These are phyloP conservation scores for Yarrowia sp. DNA, from an alignment of 805 yeast genomes.

Conservation along the genomic window DNA sequence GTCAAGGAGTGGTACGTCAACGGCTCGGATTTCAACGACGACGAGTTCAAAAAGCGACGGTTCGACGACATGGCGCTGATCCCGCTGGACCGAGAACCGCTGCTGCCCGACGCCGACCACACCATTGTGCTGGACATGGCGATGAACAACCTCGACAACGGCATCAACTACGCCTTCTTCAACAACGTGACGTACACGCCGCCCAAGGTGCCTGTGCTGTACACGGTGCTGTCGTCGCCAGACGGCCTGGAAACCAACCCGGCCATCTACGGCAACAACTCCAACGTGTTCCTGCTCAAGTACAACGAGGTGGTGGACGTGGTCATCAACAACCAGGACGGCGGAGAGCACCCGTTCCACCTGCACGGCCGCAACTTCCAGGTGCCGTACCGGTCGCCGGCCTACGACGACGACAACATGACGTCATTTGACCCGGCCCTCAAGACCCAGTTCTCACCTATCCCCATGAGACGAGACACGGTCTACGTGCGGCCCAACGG, in stretches of 20 bases:
- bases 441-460: constrained; percentile 62
- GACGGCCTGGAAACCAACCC: constrained; percentile 43
- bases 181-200: constrained; percentile 44
- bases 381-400: constrained; percentile 72
- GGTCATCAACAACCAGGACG: constrained; percentile 82
- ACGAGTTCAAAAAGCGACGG: constrained; percentile 51
- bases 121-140: constrained; percentile 70
- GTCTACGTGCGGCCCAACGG: constrained; percentile 82
- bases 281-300: constrained; percentile 63
- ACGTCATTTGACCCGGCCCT: constrained; percentile 66
- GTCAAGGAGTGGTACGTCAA: constrained; percentile 47
- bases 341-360: constrained; percentile 98
- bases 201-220: constrained; percentile 41
- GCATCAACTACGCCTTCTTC: constrained; percentile 80
- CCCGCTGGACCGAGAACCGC: constrained; percentile 64
- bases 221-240: constrained; percentile 34
- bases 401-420: constrained; percentile 57
- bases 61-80: constrained; percentile 79
- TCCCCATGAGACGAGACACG: constrained; percentile 84
- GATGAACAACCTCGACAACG: constrained; percentile 83
- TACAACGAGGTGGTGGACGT: constrained; percentile 76
- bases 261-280: constrained; percentile 57
- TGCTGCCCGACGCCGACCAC: constrained; percentile 68
- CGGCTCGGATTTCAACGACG: constrained; percentile 42
- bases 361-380: constrained; percentile 94